phyloP scores from a whole-genome alignment of 2,329 filamentous ascomycete genomes.

The Tolypocladium pustulatum region DNA sequence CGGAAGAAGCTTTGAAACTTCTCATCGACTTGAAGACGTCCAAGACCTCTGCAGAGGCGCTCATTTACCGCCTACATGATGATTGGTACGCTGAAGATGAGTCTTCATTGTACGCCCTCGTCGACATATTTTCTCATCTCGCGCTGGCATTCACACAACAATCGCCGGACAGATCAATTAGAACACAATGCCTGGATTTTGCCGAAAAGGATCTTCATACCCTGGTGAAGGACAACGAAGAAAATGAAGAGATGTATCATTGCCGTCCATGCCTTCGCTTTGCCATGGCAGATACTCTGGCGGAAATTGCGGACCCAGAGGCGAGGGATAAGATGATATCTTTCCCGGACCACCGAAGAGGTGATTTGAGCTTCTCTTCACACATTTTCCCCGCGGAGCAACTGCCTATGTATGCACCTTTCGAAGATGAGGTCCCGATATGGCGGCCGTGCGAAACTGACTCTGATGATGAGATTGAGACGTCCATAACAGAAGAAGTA shows the following conservation, averaged over 20 bases:
- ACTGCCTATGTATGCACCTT: not conserved
- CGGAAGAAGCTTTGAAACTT: not conserved
- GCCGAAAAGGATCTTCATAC: not conserved
- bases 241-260: not conserved
- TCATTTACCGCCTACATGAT: not conserved
- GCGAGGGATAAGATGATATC: not conserved
- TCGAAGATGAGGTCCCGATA: not conserved
- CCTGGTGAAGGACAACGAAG: not conserved
- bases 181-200: not conserved
- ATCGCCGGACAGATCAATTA: not conserved
- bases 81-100: conserved; percentile 1
- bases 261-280: not conserved
- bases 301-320: not conserved
- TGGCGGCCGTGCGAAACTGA: not conserved
- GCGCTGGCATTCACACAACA: not conserved
- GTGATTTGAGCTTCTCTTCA: not conserved
- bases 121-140: conserved; percentile 1
- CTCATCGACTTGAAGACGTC: not conserved
- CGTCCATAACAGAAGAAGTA: not conserved
- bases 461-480: not conserved
- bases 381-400: not conserved
- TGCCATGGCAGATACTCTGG: not conserved
- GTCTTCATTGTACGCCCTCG: not conserved
- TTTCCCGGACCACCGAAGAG: not conserved
- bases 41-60: not conserved